Evolutionary conservation across 208 protist species (phyloP).

Genomic region (Leishmania mexicana): DNA sequence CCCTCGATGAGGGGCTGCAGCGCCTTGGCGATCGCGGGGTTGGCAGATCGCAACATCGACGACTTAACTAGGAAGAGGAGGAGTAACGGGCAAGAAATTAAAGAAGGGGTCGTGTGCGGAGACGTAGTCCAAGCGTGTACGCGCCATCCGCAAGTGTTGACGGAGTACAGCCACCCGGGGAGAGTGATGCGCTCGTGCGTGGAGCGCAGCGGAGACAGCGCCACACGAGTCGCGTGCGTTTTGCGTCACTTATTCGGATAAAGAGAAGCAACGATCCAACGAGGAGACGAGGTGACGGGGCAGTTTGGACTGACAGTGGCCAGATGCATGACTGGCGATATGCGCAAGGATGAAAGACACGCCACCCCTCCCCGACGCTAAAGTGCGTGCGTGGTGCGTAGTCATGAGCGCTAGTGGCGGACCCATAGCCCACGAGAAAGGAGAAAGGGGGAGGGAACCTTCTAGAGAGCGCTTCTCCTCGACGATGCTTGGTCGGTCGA

Average conservation of each 20-base stretch:
- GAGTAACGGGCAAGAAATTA: background rate
- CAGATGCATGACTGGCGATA: background rate
- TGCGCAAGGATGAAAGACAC: background rate
- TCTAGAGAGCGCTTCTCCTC: background rate
- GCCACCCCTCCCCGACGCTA: background rate
- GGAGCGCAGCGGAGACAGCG: background rate
- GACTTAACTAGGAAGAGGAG: background rate
- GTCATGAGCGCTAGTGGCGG: background rate
- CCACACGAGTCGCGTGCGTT: background rate
- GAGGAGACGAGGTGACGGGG: background rate
- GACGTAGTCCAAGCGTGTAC: background rate
- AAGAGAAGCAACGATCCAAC: background rate
- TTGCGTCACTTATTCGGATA: too few species aligned
- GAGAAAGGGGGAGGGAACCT: background rate
- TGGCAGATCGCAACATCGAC: conserved; percentile 40
- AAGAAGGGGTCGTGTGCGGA: background rate
- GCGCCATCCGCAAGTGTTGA: background rate
- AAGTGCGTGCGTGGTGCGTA: background rate
- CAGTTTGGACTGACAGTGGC: background rate
- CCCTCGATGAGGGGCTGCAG: conserved; percentile 61
- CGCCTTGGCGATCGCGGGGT: conserved; percentile 43
- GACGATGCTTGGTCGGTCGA: background rate
- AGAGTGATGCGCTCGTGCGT: background rate
- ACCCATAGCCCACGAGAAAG: background rate
- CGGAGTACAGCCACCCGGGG: background rate